Conservation (phyloP, 495 filamentous ascomycete species). For the Hypoxylon cercidicola region DNA sequence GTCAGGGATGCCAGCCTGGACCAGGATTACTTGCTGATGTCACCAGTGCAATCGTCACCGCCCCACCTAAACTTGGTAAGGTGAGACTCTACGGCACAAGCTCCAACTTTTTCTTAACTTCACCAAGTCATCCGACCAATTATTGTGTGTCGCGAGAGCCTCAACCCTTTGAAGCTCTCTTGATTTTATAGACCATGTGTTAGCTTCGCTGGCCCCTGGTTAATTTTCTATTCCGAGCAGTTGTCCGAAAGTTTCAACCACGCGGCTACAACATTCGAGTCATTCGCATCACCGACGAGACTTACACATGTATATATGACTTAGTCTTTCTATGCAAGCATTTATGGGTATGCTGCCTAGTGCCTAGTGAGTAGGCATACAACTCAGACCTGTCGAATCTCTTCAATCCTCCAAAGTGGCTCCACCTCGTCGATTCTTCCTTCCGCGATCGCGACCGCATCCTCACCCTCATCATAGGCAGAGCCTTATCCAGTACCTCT, state of each 20-base stretch:
- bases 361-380: constrained; percentile 1
- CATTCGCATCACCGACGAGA: constrained; percentile 26
- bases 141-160: constrained; percentile 13
- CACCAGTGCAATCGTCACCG: constrained; percentile 29
- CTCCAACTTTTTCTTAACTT: constrained; percentile 29
- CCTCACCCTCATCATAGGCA: constrained; percentile 42
- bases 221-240: constrained; percentile 10
- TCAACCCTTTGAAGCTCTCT: not conserved
- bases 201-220: constrained; percentile 25
- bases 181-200: constrained; percentile 28
- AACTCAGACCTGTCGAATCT: not conserved
- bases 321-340: not conserved
- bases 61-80: constrained; percentile 30
- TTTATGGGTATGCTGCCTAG: constrained; percentile 13
- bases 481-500: constrained; percentile 66
- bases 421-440: constrained; percentile 40
- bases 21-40: constrained; percentile 23
- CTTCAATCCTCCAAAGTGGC: constrained; percentile 37
- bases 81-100: constrained; percentile 27
- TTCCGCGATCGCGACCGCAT: constrained; percentile 15
- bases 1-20: not conserved
- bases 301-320: constrained; percentile 5
- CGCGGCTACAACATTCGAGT: constrained; percentile 8
- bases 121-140: constrained; percentile 25
- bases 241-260: constrained; percentile 14